A percentile compares a stretch with the other conserved stretches of the same genome.
Conservation (phyloP, 305 asterid species). For the Fraxinus paxiana region DNA sequence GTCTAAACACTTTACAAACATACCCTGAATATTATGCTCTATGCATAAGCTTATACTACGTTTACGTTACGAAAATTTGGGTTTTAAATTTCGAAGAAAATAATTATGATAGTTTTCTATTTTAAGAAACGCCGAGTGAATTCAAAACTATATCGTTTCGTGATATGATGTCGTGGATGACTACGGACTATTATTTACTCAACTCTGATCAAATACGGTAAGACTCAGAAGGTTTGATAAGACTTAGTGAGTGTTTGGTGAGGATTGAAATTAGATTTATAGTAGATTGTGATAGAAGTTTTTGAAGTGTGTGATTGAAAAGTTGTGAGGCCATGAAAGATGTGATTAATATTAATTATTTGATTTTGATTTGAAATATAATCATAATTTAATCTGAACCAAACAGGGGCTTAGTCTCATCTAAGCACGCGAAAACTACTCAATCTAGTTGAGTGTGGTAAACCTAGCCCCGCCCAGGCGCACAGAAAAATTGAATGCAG, state of each 20-base stretch:
- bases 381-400: too few relatives aligned
- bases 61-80: background rate
- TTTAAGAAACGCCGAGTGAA: too few relatives aligned
- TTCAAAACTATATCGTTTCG: background rate
- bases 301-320: too few relatives aligned
- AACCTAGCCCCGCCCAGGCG: background rate
- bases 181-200: background rate
- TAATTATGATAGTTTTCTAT: background rate
- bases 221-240: background rate
- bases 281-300: too few relatives aligned
- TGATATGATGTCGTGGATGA: background rate
- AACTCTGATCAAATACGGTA: background rate
- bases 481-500: background rate
- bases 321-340: too few relatives aligned
- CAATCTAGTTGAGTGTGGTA: background rate
- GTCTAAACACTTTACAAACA: background rate
- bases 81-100: background rate
- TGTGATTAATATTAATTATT: too few relatives aligned
- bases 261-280: too few relatives aligned
- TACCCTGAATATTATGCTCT: background rate
- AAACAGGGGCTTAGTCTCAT: too few relatives aligned
- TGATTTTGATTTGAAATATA: too few relatives aligned
- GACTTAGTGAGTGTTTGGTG: background rate
- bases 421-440: background rate
- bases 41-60: background rate